Conservation (phyloP, 306 rosid genomes). For the Gleditsia sinensis region DNA sequence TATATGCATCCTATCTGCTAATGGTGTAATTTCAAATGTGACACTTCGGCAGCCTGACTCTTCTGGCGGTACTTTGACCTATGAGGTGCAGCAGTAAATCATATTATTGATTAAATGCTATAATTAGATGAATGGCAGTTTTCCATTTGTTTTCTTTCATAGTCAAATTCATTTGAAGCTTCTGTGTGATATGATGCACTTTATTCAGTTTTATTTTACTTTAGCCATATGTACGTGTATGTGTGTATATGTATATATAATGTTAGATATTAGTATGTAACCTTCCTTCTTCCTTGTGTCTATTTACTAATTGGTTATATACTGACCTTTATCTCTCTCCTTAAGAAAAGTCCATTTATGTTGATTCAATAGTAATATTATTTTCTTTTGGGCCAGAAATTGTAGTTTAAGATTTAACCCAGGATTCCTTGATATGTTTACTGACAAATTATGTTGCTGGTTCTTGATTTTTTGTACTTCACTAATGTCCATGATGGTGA, state of each 20-base stretch:
- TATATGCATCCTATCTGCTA: slow-evolving; percentile 77
- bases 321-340: slow-evolving; percentile 3
- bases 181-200: neutral
- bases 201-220: slow-evolving; percentile 18
- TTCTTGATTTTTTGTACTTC: neutral
- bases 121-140: neutral
- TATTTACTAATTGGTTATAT: neutral
- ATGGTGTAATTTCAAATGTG: slow-evolving; percentile 73
- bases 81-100: slow-evolving; percentile 59
- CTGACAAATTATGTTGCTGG: neutral
- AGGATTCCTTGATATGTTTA: neutral
- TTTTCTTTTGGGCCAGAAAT: neutral
- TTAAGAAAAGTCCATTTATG: neutral
- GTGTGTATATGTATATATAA: no score
- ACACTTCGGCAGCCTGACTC: slow-evolving; percentile 82
- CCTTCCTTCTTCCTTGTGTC: neutral
- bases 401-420: neutral
- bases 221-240: no score
- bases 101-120: slow-evolving; percentile 12
- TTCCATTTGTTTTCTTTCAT: neutral
- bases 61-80: slow-evolving; percentile 68
- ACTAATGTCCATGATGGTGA: neutral
- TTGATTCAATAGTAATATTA: neutral
- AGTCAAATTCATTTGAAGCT: neutral
- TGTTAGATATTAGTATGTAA: neutral